Evolutionary conservation across 176 grass and related monocot species (phyloP), one percentile per base, ranked within the genome.

Genomic region (Olyra latifolia): DNA sequence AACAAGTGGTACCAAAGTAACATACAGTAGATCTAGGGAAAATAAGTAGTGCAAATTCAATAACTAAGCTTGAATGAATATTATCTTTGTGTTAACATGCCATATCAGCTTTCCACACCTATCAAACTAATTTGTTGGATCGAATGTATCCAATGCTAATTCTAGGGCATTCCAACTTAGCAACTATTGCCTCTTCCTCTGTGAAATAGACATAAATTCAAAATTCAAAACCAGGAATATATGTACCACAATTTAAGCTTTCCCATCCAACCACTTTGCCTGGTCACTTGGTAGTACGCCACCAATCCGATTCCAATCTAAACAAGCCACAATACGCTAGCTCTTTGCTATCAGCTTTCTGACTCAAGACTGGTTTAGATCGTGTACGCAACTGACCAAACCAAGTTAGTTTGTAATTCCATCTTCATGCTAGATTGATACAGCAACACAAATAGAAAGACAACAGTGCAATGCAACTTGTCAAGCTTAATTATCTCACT

Each of bases 151-250:
- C 0, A 40, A 65, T 40, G 62, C 62, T 66, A 40, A 30, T 62
- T 29, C 59, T 62, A 16, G 13, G 27, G 17, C 25, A 60, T 48
- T 0, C 43, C 39, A 6, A 73, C 40, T 61, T 66, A 32, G 29
- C 9, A 20, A 17, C 47, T 70, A 22, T 19, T 5, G 12, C 44
- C 70, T 19, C 24, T 59, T 45, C 46, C 15, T 68, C 20, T 41
- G 16, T 6, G 1, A 45, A 69, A 57, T 24, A 45, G n/a, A 4
- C 22, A 69, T 22, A 57, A 59, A 39, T 62, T 32, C 47, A 75
- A 20, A 66, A 11, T 46, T 59, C 4, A 14, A 81, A 76, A 62
- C 17, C 19, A 57, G 22, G 47, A 83, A 83, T 45, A 52, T 66
- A 66, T 75, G 25, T 35, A 40, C 0, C 10, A 48, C 15, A 30